Percentiles rank a stretch among this genome's conserved stretches.
Evolutionary conservation across 2,329 filamentous ascomycete genomes (phyloP).

Genomic region (Aspergillus alliaceus): DNA sequence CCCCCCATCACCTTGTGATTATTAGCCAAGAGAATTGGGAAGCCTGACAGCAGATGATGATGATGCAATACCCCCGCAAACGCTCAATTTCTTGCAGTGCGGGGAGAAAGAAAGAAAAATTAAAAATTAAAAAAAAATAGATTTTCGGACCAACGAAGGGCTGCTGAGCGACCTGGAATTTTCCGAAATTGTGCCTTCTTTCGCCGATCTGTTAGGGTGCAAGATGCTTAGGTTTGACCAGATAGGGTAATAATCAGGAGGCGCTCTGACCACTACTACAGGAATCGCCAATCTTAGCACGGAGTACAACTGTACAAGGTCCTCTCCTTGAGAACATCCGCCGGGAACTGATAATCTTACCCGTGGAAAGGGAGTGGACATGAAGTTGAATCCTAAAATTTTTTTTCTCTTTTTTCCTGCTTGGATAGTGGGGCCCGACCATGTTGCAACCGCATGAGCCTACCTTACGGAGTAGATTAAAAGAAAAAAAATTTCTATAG

Average conservation of each 20-base stretch:
- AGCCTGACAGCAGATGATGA: not conserved
- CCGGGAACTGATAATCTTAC: not conserved
- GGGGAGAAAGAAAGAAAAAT: slow-evolving; percentile 18
- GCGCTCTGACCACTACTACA: not conserved
- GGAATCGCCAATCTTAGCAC: not conserved
- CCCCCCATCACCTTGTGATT: not conserved
- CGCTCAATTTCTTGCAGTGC: slow-evolving; percentile 24
- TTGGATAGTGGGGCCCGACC: not conserved
- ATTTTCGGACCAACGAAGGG: not conserved
- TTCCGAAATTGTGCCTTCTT: not conserved
- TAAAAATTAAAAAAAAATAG: not conserved
- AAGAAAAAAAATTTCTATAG: slow-evolving; percentile 9
- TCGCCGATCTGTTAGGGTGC: not conserved
- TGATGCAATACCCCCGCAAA: slow-evolving; percentile 25
- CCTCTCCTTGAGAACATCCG: not conserved
- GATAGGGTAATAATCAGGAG: not conserved
- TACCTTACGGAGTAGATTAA: not conserved
- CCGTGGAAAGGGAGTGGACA: not conserved
- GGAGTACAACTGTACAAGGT: not conserved
- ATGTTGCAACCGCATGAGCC: slow-evolving; percentile 4
- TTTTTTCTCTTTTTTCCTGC: not conserved
- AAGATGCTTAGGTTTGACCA: not conserved
- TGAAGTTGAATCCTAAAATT: not conserved
- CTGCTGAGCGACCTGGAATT: not conserved
- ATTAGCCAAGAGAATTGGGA: not conserved